phyloP scores from a whole-genome alignment of 1,284 basidiomycete genomes.

The Ganoderma multipileum region DNA sequence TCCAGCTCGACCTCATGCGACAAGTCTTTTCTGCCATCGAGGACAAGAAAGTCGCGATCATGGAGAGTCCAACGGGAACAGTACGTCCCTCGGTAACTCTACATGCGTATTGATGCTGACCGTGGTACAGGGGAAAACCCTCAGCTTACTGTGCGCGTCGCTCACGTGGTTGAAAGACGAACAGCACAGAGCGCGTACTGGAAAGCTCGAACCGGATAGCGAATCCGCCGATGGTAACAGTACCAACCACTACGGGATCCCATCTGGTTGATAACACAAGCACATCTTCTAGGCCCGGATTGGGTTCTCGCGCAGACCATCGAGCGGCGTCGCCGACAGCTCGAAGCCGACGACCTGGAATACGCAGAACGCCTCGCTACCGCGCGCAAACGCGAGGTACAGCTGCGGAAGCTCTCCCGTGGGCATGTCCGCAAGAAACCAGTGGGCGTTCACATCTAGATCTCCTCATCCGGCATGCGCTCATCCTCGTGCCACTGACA shows the following conservation, averaged over 20 bases:
- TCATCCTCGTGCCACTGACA: not conserved
- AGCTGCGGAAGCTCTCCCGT: slow-evolving; percentile 35
- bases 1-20: slow-evolving; percentile 90
- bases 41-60: slow-evolving; percentile 74
- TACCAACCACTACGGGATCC: slow-evolving; percentile 23
- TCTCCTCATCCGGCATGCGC: not conserved
- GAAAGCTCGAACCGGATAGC: slow-evolving; percentile 54
- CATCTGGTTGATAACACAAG: not conserved
- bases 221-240: slow-evolving; percentile 43
- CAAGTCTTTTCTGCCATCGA: slow-evolving; percentile 89
- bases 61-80: slow-evolving; percentile 89
- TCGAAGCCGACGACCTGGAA: slow-evolving; percentile 71
- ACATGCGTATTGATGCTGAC: not conserved
- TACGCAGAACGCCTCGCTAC: slow-evolving; percentile 64
- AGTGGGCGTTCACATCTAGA: slow-evolving; percentile 46
- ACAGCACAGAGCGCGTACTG: slow-evolving; percentile 68
- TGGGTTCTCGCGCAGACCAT: slow-evolving; percentile 87
- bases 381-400: slow-evolving; percentile 65
- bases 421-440: slow-evolving; percentile 61
- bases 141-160: slow-evolving; percentile 83
- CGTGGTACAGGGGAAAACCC: slow-evolving; percentile 73
- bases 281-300: slow-evolving; percentile 61
- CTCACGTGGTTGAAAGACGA: slow-evolving; percentile 84
- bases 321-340: slow-evolving; percentile 65
- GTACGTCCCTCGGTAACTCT: slow-evolving; percentile 42